Evolutionary conservation across 441 rosid genomes (phyloP).

Genomic region (Lepidium campestre): DNA sequence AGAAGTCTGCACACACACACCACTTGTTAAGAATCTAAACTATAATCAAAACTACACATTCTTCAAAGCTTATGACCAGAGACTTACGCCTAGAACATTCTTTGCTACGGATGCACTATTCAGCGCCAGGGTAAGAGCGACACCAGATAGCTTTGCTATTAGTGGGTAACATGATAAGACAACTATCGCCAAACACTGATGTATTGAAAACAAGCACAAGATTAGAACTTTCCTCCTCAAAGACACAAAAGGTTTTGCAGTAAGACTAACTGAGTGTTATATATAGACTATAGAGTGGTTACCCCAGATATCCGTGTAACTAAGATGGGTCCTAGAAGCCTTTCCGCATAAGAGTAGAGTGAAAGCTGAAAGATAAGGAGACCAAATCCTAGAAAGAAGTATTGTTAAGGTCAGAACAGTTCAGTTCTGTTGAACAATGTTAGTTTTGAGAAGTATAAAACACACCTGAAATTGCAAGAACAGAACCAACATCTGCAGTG

Average conservation of each 20-base stretch:
- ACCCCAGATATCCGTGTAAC: conserved; percentile 63
- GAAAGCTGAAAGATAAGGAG: conserved; percentile 63
- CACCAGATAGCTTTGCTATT: conserved; percentile 59
- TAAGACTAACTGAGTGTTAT: background rate
- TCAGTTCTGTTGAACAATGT: background rate
- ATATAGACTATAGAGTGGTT: conserved; percentile 5
- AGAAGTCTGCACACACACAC: conserved; percentile 30
- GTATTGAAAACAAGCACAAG: background rate
- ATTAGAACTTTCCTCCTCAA: conserved; percentile 1
- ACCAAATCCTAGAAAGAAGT: conserved; percentile 48
- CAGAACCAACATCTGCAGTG: conserved; percentile 63
- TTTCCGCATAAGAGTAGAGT: conserved; percentile 47
- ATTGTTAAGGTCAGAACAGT: background rate
- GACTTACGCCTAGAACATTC: conserved; percentile 62
- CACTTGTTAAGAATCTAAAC: background rate
- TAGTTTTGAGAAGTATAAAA: background rate
- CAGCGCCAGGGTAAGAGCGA: conserved; percentile 41
- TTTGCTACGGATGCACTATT: conserved; percentile 62
- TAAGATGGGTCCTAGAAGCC: conserved; percentile 49
- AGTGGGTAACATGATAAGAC: conserved; percentile 58
- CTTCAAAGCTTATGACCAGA: background rate
- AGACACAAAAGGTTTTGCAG: background rate
- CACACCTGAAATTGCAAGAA: conserved; percentile 73
- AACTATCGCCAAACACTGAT: conserved; percentile 51
- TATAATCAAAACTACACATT: background rate